Evolutionary conservation across 75 land plant genomes (phyloP).

Genomic region (Cryptomeria japonica): DNA sequence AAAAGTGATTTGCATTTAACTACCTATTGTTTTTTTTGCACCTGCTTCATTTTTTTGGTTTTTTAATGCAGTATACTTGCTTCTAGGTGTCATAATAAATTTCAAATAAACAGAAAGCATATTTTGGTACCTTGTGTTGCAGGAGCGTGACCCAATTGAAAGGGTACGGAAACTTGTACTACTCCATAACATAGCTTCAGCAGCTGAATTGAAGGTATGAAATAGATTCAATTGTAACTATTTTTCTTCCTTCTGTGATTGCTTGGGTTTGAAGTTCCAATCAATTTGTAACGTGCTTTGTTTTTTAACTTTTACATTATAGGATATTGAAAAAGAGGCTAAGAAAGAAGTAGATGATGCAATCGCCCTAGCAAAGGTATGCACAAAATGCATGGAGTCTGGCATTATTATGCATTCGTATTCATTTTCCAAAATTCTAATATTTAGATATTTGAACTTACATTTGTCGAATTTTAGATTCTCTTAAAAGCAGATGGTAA

Average conservation of each 20-base stretch:
- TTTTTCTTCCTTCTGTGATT: not conserved
- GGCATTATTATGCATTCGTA: not conserved
- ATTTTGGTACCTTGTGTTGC: conserved; percentile 13
- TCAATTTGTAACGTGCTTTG: not conserved
- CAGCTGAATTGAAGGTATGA: conserved; percentile 83
- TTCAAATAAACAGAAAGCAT: not conserved
- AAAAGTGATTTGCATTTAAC: not conserved
- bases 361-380: conserved; percentile 89
- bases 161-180: conserved; percentile 82
- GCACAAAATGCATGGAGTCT: not conserved
- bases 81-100: not conserved
- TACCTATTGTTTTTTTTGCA: not conserved
- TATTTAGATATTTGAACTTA: not conserved
- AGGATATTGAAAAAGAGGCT: conserved; percentile 88
- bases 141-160: conserved; percentile 99
- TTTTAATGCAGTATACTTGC: not conserved
- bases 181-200: conserved; percentile 73
- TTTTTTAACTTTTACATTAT: conserved; percentile 18
- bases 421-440: not conserved
- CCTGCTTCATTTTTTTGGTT: not conserved
- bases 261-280: not conserved
- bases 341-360: conserved; percentile 97
- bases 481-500: not conserved
- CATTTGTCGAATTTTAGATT: not conserved
- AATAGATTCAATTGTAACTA: not conserved